A percentile compares a stretch with the other conserved stretches of the same genome.
These are phyloP conservation scores for Trametes cingulata DNA, from an alignment of 768 basidiomycete species.

Conservation along the genomic window DNA sequence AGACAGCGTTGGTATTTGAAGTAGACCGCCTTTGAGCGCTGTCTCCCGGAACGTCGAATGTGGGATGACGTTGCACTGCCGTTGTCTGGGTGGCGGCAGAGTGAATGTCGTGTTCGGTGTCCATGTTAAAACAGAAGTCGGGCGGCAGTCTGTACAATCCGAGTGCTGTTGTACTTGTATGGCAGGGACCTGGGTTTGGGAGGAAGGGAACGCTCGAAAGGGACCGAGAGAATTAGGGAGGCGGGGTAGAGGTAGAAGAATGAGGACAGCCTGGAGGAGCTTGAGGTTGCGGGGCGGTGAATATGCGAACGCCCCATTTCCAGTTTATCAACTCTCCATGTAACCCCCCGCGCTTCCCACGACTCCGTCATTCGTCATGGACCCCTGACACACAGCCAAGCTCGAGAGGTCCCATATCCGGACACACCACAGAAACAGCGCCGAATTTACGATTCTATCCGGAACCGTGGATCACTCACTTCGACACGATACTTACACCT, in stretches of 20 bases:
- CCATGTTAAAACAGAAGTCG: not conserved
- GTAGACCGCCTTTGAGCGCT: constrained; percentile 6
- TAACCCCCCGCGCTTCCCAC: no score
- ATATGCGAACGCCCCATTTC: no score
- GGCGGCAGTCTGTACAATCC: not conserved
- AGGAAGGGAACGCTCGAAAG: not conserved
- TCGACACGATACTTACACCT: no score
- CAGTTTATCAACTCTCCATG: no score
- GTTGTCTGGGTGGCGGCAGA: constrained; percentile 13
- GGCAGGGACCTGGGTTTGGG: not conserved
- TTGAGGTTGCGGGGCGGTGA: not conserved
- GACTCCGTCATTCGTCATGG: no score
- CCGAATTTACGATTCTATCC: no score
- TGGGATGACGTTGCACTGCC: constrained; percentile 11
- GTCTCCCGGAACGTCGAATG: not conserved
- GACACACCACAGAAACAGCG: no score
- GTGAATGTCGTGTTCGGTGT: constrained; percentile 3
- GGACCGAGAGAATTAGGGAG: not conserved
- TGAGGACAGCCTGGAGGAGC: not conserved
- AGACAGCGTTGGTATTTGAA: constrained; percentile 14
- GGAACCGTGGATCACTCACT: no score
- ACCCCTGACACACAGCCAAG: no score
- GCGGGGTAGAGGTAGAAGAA: not conserved
- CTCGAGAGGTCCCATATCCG: no score
- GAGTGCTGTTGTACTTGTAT: constrained; percentile 1